Evolutionary conservation across 2,329 filamentous ascomycete genomes (phyloP), one percentile per base, ranked within the genome.

Genomic region (Pyrenochaeta sp.): DNA sequence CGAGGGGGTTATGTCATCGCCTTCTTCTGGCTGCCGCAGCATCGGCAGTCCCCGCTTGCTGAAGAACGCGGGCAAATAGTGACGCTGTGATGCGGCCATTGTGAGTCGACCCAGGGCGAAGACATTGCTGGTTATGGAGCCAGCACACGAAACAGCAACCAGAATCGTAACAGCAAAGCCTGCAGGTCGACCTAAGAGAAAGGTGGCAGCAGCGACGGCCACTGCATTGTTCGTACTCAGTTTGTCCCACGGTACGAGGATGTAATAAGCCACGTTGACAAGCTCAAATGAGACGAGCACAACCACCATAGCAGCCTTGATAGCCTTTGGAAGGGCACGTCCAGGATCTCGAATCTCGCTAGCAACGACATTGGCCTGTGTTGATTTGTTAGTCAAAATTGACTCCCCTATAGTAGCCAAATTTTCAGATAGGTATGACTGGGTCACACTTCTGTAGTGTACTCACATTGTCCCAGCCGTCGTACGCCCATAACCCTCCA

Each of bases 381-480:
- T 36, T 22, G 12, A 3, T 27, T 27, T 27, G 42, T 44, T 47
- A 34, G 45, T 47, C 8, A n/a, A 13, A n/a, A n/a, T 44, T 10
- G 12, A 15, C 15, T 13, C 5, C 25, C n/a, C 8, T 5, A 5
- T 28, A 27, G 42, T 30, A 27, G 15, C 4, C 7, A n/a, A 44
- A 15, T 7, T 10, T 44, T 24, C 13, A 15, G 15, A 12, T 7
- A 12, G 2, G 24, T 25, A 27, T 27, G 22, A 39, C 19, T 27
- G 2, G 19, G n/a, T n/a, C 27, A 43, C 28, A 34, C 12, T 36
- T 10, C 50, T 40, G 25, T n/a, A 52, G 4, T 25, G 36, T 9
- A 66, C 80, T 76, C 39, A 85, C 85, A 77, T 88, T 89, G 54
- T 89, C 87, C 87, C 87, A 90, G 0, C 87, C 87, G 0, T 85